Percentiles rank a stretch among this genome's conserved stretches.
These are phyloP conservation scores for Microbotryomycetes sp. DNA, from an alignment of 1,284 basidiomycete species.

Conservation along the genomic window DNA sequence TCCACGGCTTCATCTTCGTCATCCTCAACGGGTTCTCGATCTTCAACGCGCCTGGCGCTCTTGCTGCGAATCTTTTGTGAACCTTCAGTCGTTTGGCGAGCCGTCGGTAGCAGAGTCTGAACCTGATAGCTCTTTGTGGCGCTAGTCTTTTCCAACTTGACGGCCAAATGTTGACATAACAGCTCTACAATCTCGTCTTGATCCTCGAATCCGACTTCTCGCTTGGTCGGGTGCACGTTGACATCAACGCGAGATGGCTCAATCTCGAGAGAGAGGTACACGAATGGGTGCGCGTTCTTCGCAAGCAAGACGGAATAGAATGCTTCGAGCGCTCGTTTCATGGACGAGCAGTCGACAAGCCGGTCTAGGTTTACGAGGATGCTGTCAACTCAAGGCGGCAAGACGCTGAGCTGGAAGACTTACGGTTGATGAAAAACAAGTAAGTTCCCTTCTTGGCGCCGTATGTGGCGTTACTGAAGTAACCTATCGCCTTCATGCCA, in stretches of 20 bases:
- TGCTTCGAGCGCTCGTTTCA: conserved; percentile 80
- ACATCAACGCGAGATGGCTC: conserved; percentile 87
- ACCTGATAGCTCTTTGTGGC: conserved; percentile 67
- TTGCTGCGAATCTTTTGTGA: background rate
- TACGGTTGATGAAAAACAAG: conserved; percentile 95
- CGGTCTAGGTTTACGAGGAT: conserved; percentile 55
- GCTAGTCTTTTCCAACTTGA: conserved; percentile 58
- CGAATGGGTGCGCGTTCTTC: conserved; percentile 82
- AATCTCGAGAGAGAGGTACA: conserved; percentile 82
- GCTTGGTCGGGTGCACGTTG: conserved; percentile 97
- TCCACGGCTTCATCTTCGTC: background rate
- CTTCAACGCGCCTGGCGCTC: too few relatives aligned
- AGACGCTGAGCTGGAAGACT: conserved; percentile 38
- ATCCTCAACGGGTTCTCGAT: background rate
- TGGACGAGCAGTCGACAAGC: conserved; percentile 78
- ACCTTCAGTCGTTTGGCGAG: background rate
- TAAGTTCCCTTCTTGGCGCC: conserved; percentile 78
- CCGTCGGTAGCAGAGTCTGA: conserved; percentile 45
- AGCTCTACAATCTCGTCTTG: conserved; percentile 80
- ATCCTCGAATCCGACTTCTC: conserved; percentile 75
- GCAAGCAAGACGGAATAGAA: conserved; percentile 82
- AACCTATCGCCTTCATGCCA: conserved; percentile 61
- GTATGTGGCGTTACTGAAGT: conserved; percentile 82
- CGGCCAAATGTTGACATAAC: conserved; percentile 66
- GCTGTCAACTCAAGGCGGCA: background rate